Percentiles rank a stretch among this genome's conserved stretches.
phyloP scores from a whole-genome alignment of 805 yeast genomes.

The Candida peoriensis region DNA sequence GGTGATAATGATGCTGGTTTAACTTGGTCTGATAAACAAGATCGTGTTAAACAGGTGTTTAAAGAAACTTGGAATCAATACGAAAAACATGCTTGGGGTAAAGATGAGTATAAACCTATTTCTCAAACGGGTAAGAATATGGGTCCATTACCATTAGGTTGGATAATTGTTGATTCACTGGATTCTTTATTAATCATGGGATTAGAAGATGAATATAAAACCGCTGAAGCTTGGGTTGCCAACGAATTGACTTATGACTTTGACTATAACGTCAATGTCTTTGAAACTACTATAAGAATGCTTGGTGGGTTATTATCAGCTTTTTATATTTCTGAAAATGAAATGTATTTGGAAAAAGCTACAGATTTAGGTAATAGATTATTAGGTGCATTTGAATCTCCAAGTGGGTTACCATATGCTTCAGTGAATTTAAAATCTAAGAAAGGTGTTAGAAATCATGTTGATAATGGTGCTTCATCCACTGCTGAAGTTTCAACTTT shows the following conservation, averaged over 20 bases:
- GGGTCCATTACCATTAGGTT: slow-evolving; percentile 81
- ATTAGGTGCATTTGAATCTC: slow-evolving; percentile 60
- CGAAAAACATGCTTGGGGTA: slow-evolving; percentile 75
- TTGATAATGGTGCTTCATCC: slow-evolving; percentile 72
- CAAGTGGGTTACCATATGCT: slow-evolving; percentile 71
- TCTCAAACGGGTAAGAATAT: slow-evolving; percentile 58
- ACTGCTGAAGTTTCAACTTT: slow-evolving; percentile 88
- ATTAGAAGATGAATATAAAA: slow-evolving; percentile 49
- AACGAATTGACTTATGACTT: slow-evolving; percentile 64
- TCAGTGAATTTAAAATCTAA: slow-evolving; percentile 69
- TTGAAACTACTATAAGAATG: slow-evolving; percentile 94
- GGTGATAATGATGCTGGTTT: slow-evolving; percentile 34
- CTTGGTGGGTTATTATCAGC: slow-evolving; percentile 90
- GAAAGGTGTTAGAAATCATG: slow-evolving; percentile 54
- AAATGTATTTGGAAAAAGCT: slow-evolving; percentile 71
- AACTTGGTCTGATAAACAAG: slow-evolving; percentile 31
- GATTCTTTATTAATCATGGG: slow-evolving; percentile 79
- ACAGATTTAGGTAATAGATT: slow-evolving; percentile 71
- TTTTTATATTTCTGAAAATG: slow-evolving; percentile 62
- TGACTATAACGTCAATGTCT: slow-evolving; percentile 72
- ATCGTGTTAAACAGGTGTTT: slow-evolving; percentile 62
- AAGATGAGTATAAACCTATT: slow-evolving; percentile 72
- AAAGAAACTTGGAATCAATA: slow-evolving; percentile 76
- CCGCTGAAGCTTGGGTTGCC: slow-evolving; percentile 72
- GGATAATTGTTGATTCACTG: slow-evolving; percentile 86